Evolutionary conservation across 768 basidiomycete genomes (phyloP).

Genomic region (Clitopilus passeckerianus): DNA sequence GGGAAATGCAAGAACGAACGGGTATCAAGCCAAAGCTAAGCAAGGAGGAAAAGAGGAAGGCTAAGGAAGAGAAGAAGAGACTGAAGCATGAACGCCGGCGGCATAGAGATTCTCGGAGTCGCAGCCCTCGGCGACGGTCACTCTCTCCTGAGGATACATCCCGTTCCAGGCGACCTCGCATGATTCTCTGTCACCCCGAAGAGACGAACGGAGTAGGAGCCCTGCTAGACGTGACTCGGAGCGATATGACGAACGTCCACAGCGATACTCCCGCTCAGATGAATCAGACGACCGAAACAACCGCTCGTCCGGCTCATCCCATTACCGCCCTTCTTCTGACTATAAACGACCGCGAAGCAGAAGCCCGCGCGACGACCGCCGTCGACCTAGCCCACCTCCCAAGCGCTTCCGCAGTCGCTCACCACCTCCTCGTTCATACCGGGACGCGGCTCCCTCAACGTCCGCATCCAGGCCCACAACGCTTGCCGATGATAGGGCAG

Average conservation of each 20-base stretch:
- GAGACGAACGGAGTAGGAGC: conserved; percentile 23
- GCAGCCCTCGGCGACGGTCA: conserved; percentile 23
- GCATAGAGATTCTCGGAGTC: conserved; percentile 17
- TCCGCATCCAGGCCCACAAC: conserved; percentile 10
- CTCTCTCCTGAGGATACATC: conserved; percentile 8
- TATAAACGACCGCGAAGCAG: conserved; percentile 35
- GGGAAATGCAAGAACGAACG: conserved; percentile 74
- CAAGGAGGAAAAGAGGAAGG: conserved; percentile 56
- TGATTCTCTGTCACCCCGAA: conserved; percentile 19
- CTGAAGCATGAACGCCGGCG: conserved; percentile 34
- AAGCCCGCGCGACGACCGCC: conserved; percentile 23
- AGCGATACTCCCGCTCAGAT: conserved; percentile 44
- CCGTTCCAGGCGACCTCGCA: conserved; percentile 14
- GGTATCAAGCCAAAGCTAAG: conserved; percentile 81
- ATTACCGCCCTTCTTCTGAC: conserved; percentile 22
- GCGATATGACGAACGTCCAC: conserved; percentile 20
- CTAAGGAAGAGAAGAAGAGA: conserved; percentile 41
- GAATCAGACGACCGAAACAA: conserved; percentile 42
- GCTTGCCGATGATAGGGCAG: conserved; percentile 56
- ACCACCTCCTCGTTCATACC: conserved; percentile 21
- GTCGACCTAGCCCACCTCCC: conserved; percentile 18
- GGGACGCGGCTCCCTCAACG: conserved; percentile 7
- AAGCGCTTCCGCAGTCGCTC: conserved; percentile 52
- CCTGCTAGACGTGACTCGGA: conserved; percentile 26
- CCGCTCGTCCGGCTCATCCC: conserved; percentile 19